Conservation (phyloP, 805 yeast species). For the Ogataea zsoltii region DNA sequence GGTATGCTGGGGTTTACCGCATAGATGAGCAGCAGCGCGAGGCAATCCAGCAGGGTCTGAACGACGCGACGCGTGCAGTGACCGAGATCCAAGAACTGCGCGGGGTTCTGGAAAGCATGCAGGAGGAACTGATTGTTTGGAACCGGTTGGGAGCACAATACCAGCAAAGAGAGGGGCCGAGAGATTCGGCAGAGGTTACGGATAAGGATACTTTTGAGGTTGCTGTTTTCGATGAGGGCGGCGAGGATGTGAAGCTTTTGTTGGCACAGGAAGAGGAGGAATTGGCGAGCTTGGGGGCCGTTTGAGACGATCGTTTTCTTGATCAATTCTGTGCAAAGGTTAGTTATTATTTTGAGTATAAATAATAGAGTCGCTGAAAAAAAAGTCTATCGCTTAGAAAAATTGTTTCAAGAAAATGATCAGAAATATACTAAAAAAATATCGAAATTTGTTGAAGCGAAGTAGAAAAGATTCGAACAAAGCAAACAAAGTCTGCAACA, state of each 20-base stretch:
- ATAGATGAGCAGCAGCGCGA: slow-evolving; percentile 19
- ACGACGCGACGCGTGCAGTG: slow-evolving; percentile 20
- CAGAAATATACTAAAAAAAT: too few species aligned
- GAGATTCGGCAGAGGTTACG: slow-evolving; percentile 9
- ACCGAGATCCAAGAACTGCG: slow-evolving; percentile 16
- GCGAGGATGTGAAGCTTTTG: slow-evolving; percentile 36
- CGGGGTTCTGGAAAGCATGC: slow-evolving; percentile 20
- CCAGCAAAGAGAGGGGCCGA: slow-evolving; percentile 2
- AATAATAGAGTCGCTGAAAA: neutral
- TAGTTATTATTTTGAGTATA: too few species aligned
- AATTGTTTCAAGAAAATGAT: too few species aligned
- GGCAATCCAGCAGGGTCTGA: slow-evolving; percentile 18
- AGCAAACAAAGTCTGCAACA: too few species aligned
- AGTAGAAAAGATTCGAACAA: too few species aligned
- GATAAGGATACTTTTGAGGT: slow-evolving; percentile 7
- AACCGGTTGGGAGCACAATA: slow-evolving; percentile 15
- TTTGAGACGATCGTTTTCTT: too few species aligned
- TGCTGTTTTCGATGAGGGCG: slow-evolving; percentile 11
- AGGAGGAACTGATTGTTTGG: slow-evolving; percentile 21
- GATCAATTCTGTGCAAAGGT: too few species aligned
- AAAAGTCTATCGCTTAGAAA: neutral
- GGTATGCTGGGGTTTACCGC: slow-evolving; percentile 19
- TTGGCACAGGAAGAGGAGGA: slow-evolving; percentile 48
- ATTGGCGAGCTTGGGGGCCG: slow-evolving; percentile 43
- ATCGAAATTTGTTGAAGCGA: too few species aligned